Base-by-base conservation (phyloP, 2,329 filamentous ascomycete genomes). In the Sclerotinia borealis region DNA sequence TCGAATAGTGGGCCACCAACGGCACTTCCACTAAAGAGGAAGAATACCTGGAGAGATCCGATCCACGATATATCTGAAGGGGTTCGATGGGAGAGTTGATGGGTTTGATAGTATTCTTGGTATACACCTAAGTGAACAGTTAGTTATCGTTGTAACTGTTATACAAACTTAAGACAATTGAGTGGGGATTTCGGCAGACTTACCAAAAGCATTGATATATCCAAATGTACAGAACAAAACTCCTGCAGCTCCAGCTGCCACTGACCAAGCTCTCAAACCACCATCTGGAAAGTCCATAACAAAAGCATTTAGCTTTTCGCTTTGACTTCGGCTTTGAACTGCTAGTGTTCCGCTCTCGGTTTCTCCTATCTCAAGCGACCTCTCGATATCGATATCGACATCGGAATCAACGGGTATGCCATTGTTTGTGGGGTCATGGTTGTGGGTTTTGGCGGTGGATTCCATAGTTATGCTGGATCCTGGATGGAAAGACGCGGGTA, bases 101-200 rank as follows among this genome's bases (percentile, higher is more conserved):
- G 73, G 5, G 71, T 77, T 66, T 83, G 75, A 67, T 86, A 86
- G 69, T 85, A 84, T 36, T 79, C 77, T 68, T 86, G 83, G 65
- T 85, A 85, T 22, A 80, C 76, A 6, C 82, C 70, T 70, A 75
- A 39, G 8, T 29, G n/a, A 19, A 36, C 13, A 1, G 25, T 60
- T 29, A 59, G n/a, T 41, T 39, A 9, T 34, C 15, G 29, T n/a
- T 22, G 27, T 11, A 17, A 34, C 1, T 19, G 22, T 37, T 36
- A 34, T 36, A 27, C 5, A 48, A 34, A n/a, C n/a, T 48, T 48
- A 17, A 59, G n/a, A 48, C 17, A 34, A 34, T 10, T 8, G 36
- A 39, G 29, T 10, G 15, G 17, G 13, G 10, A n/a, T 17, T 45
- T 6, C n/a, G 25, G 17, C 5, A 56, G 37, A 37, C 61, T 8